Percentiles rank a stretch among this genome's conserved stretches.
These are phyloP conservation scores for Boletus mariae DNA, from an alignment of 1,284 basidiomycete genomes.

Conservation along the genomic window DNA sequence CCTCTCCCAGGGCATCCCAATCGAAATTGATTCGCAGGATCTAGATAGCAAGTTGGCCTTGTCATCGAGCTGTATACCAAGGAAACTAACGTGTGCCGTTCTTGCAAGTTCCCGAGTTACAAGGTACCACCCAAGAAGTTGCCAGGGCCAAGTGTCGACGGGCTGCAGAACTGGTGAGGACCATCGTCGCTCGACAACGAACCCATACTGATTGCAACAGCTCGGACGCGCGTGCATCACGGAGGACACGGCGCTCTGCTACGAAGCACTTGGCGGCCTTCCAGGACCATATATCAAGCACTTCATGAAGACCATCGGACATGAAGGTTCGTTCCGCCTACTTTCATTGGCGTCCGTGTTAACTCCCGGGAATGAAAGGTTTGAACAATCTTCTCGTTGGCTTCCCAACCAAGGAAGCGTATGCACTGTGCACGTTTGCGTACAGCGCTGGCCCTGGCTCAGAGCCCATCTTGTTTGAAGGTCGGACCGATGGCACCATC, in stretches of 20 bases:
- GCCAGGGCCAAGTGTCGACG: constrained; percentile 84
- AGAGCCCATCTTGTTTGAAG: constrained; percentile 89
- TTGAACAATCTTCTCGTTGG: constrained; percentile 85
- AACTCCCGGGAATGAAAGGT: constrained; percentile 41
- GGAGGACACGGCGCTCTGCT: constrained; percentile 94
- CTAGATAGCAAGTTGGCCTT: constrained; percentile 58
- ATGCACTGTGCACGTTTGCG: constrained; percentile 94
- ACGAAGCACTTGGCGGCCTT: constrained; percentile 83
- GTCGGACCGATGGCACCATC: constrained; percentile 83
- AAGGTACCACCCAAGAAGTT: constrained; percentile 90
- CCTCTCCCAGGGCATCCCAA: constrained; percentile 53
- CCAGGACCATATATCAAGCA: constrained; percentile 98
- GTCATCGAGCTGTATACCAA: neutral
- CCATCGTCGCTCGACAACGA: neutral
- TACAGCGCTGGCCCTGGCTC: constrained; percentile 82
- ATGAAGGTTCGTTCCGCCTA: constrained; percentile 42
- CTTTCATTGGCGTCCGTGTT: constrained; percentile 26
- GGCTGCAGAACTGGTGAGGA: constrained; percentile 75
- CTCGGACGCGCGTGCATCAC: constrained; percentile 88
- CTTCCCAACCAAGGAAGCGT: constrained; percentile 78
- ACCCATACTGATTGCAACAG: constrained; percentile 34
- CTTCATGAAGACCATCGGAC: constrained; percentile 78
- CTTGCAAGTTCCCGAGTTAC: constrained; percentile 82
- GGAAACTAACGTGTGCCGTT: neutral
- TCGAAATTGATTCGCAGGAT: constrained; percentile 65